phyloP scores from a whole-genome alignment of 1,284 basidiomycete genomes.

The Amanita bisporigera region DNA sequence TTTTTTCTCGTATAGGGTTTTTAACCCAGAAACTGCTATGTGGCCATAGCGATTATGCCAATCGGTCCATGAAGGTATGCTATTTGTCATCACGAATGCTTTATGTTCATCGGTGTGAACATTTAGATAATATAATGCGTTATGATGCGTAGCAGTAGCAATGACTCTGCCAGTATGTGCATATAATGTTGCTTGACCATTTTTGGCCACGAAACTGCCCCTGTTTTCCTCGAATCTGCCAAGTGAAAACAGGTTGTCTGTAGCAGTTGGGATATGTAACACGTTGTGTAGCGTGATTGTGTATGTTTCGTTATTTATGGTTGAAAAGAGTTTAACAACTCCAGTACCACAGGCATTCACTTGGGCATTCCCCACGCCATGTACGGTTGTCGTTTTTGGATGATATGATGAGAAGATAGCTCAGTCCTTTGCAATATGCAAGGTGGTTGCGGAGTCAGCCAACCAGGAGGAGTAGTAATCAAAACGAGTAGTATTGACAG shows the following conservation, averaged over 20 bases:
- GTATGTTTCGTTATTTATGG: too few relatives aligned
- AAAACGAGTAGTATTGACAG: too few relatives aligned
- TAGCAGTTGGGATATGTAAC: conserved; percentile 43
- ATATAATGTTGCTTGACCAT: not conserved
- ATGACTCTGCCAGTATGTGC: too few relatives aligned
- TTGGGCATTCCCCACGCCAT: too few relatives aligned
- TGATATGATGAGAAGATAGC: too few relatives aligned
- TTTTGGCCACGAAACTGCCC: conserved; percentile 16
- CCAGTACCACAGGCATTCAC: too few relatives aligned
- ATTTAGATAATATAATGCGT: conserved; percentile 14
- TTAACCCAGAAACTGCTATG: conserved; percentile 27
- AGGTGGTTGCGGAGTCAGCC: too few relatives aligned
- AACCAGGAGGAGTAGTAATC: too few relatives aligned
- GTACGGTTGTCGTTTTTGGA: too few relatives aligned
- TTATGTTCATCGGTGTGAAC: conserved; percentile 11
- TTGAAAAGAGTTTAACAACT: too few relatives aligned
- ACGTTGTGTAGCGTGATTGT: conserved; percentile 33
- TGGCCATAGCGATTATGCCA: conserved; percentile 46
- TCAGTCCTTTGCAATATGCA: too few relatives aligned
- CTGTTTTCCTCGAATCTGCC: conserved; percentile 27
- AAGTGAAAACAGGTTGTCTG: conserved; percentile 45
- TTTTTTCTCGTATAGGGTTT: conserved; percentile 22
- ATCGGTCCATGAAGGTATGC: conserved; percentile 33
- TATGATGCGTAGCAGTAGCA: not conserved
- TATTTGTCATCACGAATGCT: conserved; percentile 9